phyloP scores from a whole-genome alignment of 352 stramenopile species.

The Phytophthora palmivora region DNA sequence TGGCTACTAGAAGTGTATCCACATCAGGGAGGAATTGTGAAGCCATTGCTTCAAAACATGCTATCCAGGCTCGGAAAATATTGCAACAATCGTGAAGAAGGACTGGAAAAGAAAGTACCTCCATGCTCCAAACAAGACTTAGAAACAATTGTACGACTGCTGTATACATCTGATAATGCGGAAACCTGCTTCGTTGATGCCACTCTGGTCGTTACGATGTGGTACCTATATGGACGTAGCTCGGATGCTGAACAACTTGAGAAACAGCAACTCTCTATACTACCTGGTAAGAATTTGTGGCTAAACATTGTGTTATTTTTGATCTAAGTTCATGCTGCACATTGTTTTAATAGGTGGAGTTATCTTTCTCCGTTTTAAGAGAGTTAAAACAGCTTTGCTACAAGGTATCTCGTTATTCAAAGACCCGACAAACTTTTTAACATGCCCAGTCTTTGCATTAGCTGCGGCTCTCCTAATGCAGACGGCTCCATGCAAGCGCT shows the following conservation, averaged over 20 bases:
- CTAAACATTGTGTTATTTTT: not conserved
- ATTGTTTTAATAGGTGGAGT: not conserved
- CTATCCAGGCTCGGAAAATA: not conserved
- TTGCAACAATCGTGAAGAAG: slow-evolving; percentile 18
- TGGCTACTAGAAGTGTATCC: slow-evolving; percentile 14
- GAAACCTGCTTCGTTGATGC: not conserved
- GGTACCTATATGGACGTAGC: not conserved
- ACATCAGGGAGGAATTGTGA: slow-evolving; percentile 14
- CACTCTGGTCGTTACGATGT: not conserved
- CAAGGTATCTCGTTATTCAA: not conserved
- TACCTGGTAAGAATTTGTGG: slow-evolving; percentile 2
- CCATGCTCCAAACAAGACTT: slow-evolving; percentile 14
- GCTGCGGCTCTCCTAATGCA: not conserved
- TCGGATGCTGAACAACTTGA: not conserved
- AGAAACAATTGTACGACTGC: slow-evolving; percentile 13
- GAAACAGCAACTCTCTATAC: not conserved
- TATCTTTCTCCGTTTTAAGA: not conserved
- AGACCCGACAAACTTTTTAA: not conserved
- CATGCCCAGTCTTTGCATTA: not conserved
- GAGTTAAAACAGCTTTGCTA: slow-evolving; percentile 1
- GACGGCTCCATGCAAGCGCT: not conserved
- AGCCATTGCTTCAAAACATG: no score
- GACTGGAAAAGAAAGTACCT: slow-evolving; percentile 16
- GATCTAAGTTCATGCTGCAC: not conserved
- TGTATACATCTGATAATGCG: slow-evolving; percentile 13